Evolutionary conservation across 2,329 filamentous ascomycete species (phyloP), one percentile per base, ranked within the genome.

Genomic region (Elsinoe batatas): DNA sequence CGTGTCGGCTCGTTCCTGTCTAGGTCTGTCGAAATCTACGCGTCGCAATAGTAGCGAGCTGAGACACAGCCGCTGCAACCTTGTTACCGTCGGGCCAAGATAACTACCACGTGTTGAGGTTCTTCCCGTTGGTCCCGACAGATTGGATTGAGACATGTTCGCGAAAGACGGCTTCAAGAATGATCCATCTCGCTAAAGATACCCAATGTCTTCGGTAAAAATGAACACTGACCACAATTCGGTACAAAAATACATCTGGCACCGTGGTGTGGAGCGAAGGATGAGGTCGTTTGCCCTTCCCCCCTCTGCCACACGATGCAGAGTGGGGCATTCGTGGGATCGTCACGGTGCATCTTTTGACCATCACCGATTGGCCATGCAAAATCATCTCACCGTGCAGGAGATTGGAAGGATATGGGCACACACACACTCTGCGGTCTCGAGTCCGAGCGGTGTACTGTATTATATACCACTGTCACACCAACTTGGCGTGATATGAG

Each of bases 341-440:
- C 17, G 12, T 35, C 12, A 17, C 44, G 32, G 22, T 35, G 30
- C 35, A 33, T 33, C 6, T 33, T 33, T 18, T 49, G 26, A 33
- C 44, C 30, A 17, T 33, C n/a, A 35, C 44, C 44, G 44, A 49
- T 49, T 49, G 44, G 44, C 35, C 44, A 35, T 49, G 44, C 44
- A 49, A 35, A 49, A 49, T 49, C 12, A 49, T 49, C 35, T 49
- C 26, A 33, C 44, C 44, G 44, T 18, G 17, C 44, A 33, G 12
- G 26, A 49, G n/a, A n/a, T n/a, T n/a, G n/a, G n/a, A n/a, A n/a
- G n/a, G n/a, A n/a, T n/a, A n/a, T n/a, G n/a, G n/a, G n/a, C n/a
- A n/a, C n/a, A n/a, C n/a, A n/a, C n/a, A n/a, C n/a, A n/a, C n/a
- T n/a, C n/a, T n/a, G n/a, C n/a, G n/a, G n/a, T n/a, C n/a, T n/a